Evolutionary conservation across 169 alveolate species (phyloP).

Genomic region (Cryptosporidium canis): DNA sequence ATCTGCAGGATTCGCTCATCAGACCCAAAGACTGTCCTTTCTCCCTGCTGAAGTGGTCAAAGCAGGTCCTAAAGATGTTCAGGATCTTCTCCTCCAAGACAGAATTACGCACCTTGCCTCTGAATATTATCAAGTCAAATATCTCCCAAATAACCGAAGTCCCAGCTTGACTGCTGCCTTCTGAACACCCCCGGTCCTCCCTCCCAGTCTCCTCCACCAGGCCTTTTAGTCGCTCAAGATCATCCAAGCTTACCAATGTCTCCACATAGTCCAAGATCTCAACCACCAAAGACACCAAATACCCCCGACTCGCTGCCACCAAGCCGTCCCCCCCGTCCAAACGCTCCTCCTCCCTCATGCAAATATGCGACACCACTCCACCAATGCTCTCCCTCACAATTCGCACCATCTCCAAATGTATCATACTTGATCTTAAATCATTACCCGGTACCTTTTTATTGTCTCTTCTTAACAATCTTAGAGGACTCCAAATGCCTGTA

Average conservation of each 20-base stretch:
- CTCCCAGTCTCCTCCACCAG: background rate
- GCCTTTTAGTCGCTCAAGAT: background rate
- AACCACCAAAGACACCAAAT: background rate
- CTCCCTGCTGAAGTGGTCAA: background rate
- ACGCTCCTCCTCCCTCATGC: background rate
- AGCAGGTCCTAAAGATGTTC: background rate
- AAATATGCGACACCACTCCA: background rate
- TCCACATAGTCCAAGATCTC: conserved; percentile 39
- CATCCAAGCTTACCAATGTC: background rate
- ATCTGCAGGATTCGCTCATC: background rate
- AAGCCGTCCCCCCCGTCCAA: background rate
- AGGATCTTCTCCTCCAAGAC: background rate
- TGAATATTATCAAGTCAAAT: conserved; percentile 26
- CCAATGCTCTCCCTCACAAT: background rate
- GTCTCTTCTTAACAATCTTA: background rate
- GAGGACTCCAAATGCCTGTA: background rate
- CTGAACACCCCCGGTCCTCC: background rate
- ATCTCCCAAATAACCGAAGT: conserved; percentile 18
- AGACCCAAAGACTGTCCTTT: background rate
- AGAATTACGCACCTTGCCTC: background rate
- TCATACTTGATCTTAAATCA: background rate
- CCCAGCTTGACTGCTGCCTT: background rate
- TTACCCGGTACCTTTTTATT: background rate
- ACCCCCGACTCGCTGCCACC: background rate
- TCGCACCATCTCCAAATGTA: background rate